phyloP scores from a whole-genome alignment of 2,329 filamentous ascomycete species.

The Tolypocladium paradoxum region DNA sequence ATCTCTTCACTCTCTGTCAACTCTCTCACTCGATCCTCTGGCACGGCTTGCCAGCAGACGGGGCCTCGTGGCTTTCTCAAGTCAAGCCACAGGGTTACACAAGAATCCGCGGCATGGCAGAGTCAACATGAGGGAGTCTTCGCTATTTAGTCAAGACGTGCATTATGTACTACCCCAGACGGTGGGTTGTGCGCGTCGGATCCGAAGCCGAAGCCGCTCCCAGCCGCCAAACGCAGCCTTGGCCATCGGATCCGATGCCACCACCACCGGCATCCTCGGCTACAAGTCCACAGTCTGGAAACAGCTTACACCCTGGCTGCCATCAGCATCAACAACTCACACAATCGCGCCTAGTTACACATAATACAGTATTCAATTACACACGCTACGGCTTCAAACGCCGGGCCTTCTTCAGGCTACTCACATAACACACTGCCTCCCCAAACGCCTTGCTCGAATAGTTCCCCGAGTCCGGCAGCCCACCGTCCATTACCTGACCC shows the following conservation, averaged over 20 bases:
- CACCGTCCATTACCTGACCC: not conserved
- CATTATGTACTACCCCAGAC: not conserved
- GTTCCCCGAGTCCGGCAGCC: not conserved
- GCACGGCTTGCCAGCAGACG: not conserved
- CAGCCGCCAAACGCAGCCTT: not conserved
- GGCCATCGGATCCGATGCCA: not conserved
- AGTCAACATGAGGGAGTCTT: too few species aligned
- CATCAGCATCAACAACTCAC: too few species aligned
- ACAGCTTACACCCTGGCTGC: too few species aligned
- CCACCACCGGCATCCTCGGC: too few species aligned
- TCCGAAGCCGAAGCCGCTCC: not conserved
- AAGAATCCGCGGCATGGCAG: too few species aligned
- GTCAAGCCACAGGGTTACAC: too few species aligned
- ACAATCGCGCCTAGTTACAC: too few species aligned
- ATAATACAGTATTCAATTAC: not conserved
- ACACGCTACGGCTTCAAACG: not conserved
- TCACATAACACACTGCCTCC: not conserved
- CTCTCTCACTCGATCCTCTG: not conserved
- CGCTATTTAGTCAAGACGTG: not conserved
- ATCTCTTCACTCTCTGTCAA: slow-evolving; percentile 8
- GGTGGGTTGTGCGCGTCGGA: not conserved
- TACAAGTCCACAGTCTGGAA: too few species aligned
- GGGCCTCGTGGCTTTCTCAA: too few species aligned
- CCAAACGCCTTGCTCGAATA: slow-evolving; percentile 7
- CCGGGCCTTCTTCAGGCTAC: not conserved